Conservation (phyloP, 2,329 filamentous ascomycete genomes). For the Claviceps fusiformis region DNA sequence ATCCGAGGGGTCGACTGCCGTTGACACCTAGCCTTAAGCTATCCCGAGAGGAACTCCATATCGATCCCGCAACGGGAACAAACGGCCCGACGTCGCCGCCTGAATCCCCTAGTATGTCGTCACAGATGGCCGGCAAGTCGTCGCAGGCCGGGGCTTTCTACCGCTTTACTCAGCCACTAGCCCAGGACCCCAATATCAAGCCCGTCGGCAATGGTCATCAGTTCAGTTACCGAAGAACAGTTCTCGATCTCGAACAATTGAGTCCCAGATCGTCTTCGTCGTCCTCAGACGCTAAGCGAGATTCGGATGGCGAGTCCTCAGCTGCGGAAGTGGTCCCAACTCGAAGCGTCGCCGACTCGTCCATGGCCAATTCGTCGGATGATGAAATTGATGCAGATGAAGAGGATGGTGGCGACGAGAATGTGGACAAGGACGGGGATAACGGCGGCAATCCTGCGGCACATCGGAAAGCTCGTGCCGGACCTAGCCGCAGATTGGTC, state of each 20-base stretch:
- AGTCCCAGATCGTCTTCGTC: slow-evolving; percentile 23
- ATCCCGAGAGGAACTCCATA: slow-evolving; percentile 15
- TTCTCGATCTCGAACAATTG: slow-evolving; percentile 20
- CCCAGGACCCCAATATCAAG: slow-evolving; percentile 26
- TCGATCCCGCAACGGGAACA: slow-evolving; percentile 11
- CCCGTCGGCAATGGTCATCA: slow-evolving; percentile 28
- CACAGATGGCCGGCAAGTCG: slow-evolving; percentile 20
- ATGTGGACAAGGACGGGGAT: neutral
- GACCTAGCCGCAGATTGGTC: neutral
- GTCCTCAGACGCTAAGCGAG: slow-evolving; percentile 13
- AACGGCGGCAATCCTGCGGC: neutral
- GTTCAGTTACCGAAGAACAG: slow-evolving; percentile 26
- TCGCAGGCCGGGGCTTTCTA: slow-evolving; percentile 20
- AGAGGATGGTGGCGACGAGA: neutral
- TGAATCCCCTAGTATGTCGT: slow-evolving; percentile 30
- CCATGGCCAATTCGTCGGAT: neutral
- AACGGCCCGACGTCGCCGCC: slow-evolving; percentile 32
- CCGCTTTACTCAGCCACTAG: slow-evolving; percentile 16
- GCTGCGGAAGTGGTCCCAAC: neutral
- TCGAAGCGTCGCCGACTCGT: neutral
- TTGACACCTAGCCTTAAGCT: slow-evolving; percentile 28
- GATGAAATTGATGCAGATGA: neutral
- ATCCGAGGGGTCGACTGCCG: slow-evolving; percentile 20
- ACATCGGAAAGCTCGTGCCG: neutral
- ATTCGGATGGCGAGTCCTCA: slow-evolving; percentile 9